phyloP scores from a whole-genome alignment of 2,329 filamentous ascomycete species.

The Hortaea werneckii region DNA sequence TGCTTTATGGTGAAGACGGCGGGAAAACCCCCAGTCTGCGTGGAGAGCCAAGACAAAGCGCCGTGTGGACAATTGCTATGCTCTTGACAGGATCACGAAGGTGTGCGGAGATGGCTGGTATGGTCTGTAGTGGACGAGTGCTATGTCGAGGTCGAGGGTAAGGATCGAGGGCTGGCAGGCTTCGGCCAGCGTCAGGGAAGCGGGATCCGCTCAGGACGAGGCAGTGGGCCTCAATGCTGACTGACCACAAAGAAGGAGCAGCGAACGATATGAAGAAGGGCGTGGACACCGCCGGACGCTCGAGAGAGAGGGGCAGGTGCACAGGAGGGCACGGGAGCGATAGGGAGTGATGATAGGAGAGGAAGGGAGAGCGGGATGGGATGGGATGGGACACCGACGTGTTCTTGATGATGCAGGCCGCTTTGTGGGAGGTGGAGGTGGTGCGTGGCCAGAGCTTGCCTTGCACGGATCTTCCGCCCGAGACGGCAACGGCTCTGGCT shows the following conservation, averaged over 20 bases:
- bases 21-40: neutral
- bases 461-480: too few relatives aligned
- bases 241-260: conserved; percentile 8
- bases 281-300: neutral
- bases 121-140: conserved; percentile 1
- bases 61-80: neutral
- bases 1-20: conserved; percentile 6
- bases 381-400: neutral
- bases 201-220: conserved; percentile 8
- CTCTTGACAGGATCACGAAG: neutral
- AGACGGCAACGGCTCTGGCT: too few relatives aligned
- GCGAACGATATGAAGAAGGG: conserved; percentile 5
- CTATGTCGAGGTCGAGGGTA: conserved; percentile 1
- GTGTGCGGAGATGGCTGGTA: neutral
- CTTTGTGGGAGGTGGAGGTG: neutral
- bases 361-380: neutral
- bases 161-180: conserved; percentile 10
- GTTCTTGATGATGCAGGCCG: neutral
- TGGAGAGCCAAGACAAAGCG: neutral
- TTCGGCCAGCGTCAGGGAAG: conserved; percentile 5
- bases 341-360: neutral
- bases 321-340: neutral
- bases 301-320: neutral
- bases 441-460: neutral
- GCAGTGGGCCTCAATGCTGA: conserved; percentile 1